Evolutionary conservation across 2,329 filamentous ascomycete genomes (phyloP), one percentile per base, ranked within the genome.

Genomic region (Scopulariopsis brevicaulis): DNA sequence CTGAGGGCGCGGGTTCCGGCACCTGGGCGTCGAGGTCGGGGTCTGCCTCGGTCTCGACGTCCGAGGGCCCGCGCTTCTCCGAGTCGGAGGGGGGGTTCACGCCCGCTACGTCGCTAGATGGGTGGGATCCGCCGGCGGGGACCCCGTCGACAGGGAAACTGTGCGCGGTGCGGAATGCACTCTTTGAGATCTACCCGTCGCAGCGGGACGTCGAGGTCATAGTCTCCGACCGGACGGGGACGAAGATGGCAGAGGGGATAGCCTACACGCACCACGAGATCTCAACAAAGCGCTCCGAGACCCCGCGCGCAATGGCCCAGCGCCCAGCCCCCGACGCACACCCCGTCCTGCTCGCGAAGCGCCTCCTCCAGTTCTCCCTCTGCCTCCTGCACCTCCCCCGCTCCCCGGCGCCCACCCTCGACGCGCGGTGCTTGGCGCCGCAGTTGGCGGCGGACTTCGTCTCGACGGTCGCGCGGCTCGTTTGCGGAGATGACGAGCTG

Each of bases 401-500:
- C 0, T 59, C 60, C 35, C 66, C 67, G 20, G 61, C 69, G 32
- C 61, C 64, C 1, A 63, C 63, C 25, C 15, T 53, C 51, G 51
- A 32, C 24, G 14, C 51, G 25, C 7, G 51, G 18, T 10, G 10
- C 6, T 11, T 32, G 12, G 22, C 32, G 15, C 32, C 28, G 53
- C 32, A 54, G 28, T 4, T 54, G 2, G 53, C 18, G 12, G 28
- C 18, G 12, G 53, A 54, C 32, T 37, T 20, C 34, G 14, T 54
- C 18, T 14, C 65, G 8, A 62, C 67, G 0, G 65, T 73, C 1
- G 63, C 65, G 2, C 67, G 69, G 4, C 65, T 74, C 5, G 75
- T 83, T 3, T 76, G 76, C 0, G 73, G 72, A 4, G 75, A 81
- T 43, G 77, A 83, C 52, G 75, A 80, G 46, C 67, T 84, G 4